These are phyloP conservation scores for Picea glauca DNA, from an alignment of 75 land plant genomes.

Conservation along the genomic window DNA sequence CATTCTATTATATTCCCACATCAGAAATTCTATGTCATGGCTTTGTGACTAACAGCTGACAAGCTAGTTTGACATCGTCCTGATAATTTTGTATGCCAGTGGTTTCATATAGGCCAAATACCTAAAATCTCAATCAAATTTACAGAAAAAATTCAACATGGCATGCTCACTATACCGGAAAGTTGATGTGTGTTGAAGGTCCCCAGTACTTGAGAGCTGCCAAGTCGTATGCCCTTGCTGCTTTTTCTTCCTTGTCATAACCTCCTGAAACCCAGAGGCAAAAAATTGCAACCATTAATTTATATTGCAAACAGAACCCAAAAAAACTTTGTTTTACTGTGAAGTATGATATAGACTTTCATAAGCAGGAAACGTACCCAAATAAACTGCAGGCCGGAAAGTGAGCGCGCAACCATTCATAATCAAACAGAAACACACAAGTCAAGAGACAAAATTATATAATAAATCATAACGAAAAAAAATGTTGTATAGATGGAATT, in stretches of 20 bases:
- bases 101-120: not conserved
- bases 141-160: not conserved
- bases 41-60: slow-evolving; percentile 5
- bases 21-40: too few species aligned
- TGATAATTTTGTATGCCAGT: too few species aligned
- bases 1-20: too few species aligned
- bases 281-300: too few species aligned
- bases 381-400: not conserved
- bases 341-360: not conserved
- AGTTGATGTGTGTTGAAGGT: slow-evolving; percentile 59
- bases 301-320: not conserved
- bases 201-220: too few species aligned
- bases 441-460: not conserved
- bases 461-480: too few species aligned
- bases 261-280: too few species aligned
- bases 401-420: not conserved
- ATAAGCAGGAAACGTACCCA: too few species aligned
- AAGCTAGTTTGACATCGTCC: too few species aligned
- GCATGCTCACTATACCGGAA: slow-evolving; percentile 27
- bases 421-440: not conserved
- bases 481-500: not conserved
- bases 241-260: slow-evolving; percentile 47
- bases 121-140: not conserved
- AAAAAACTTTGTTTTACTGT: too few species aligned
- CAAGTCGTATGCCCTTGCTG: slow-evolving; percentile 17